Evolutionary conservation across 805 yeast species (phyloP), one percentile per base, ranked within the genome.

Genomic region (Kluyveromyces starmeri): DNA sequence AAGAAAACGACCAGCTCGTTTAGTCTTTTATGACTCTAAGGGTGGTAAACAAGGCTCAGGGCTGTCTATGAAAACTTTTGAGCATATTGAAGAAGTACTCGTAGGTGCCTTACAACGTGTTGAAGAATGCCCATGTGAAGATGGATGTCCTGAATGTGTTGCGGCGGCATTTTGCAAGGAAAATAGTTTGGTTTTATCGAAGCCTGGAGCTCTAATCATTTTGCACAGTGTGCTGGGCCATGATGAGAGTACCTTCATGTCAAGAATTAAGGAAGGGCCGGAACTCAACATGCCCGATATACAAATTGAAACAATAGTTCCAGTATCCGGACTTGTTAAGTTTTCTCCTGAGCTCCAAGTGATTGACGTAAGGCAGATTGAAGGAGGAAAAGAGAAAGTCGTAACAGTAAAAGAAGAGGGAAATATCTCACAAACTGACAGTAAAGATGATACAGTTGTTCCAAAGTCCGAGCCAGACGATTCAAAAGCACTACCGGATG

Each of bases 1-100:
- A 12, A 62, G 98, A 26, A 73, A 71, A 37, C 62, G 99, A 27
- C 97, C 97, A 0, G 95, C 94, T 0, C 64, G 98, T 35, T 61
- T 92, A 32, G 75, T 88, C 1, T 82, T 92, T 45, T 77, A 76
- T 50, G 97, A 92, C 54, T 69, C 84, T 1, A 75, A 78, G 48
- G 95, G 94, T 8, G 95, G 94, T 1, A 67, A 67, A 36, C 63
- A 67, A 28, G 95, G 95, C 0, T 72, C 84, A 0, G 97, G 97
- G 0, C 62, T 89, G 28, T 71, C 85, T 2, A 68, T 76, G 1
- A 80, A 83, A 47, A 84, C 89, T 0, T 89, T 82, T 56, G 89
- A 82, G 39, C 76, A 79, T 47, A 70, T 83, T 18, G 83, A 80
- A 40, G 72, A 71, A 3, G 68, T 92, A 3, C 48, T 89, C 18